Conservation (phyloP, 441 rosid genomes). For the Aleurites moluccanus region DNA sequence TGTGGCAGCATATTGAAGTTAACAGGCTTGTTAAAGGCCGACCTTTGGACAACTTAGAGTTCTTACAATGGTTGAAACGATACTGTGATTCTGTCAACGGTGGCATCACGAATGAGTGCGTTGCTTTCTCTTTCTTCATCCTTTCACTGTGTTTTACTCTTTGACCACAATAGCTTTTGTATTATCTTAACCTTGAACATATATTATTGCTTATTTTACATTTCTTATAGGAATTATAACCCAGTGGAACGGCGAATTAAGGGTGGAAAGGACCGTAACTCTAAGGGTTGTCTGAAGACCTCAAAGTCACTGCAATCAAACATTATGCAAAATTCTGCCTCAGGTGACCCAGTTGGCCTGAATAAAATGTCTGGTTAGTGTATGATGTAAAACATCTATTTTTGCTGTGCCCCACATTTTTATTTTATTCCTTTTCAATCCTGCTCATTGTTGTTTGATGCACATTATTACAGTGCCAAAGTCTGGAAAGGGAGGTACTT, state of each 20-base stretch:
- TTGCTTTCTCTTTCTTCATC: slow-evolving; percentile 13
- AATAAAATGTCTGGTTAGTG: slow-evolving; percentile 42
- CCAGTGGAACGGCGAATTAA: slow-evolving; percentile 86
- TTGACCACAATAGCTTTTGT: neutral
- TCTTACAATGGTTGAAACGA: slow-evolving; percentile 94
- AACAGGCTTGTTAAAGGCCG: slow-evolving; percentile 91
- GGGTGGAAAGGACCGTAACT: slow-evolving; percentile 68
- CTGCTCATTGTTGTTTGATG: slow-evolving; percentile 20
- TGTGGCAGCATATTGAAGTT: slow-evolving; percentile 86
- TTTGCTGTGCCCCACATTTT: neutral
- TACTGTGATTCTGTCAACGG: slow-evolving; percentile 97
- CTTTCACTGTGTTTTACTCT: neutral
- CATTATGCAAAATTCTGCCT: slow-evolving; percentile 52
- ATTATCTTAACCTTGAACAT: slow-evolving; percentile 1
- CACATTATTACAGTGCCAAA: slow-evolving; percentile 50
- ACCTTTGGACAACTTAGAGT: slow-evolving; percentile 97
- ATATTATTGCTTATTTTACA: slow-evolving; percentile 2
- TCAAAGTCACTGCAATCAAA: slow-evolving; percentile 83
- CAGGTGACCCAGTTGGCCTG: slow-evolving; percentile 33
- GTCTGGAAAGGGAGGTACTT: slow-evolving; percentile 41
- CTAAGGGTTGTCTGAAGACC: slow-evolving; percentile 55
- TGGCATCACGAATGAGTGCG: slow-evolving; percentile 95
- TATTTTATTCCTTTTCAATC: neutral
- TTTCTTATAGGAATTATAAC: slow-evolving; percentile 71
- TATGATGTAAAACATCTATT: neutral